Percentiles rank a stretch among this genome's conserved stretches.
These are phyloP conservation scores for Pseudocercospora vitis DNA, from an alignment of 2,329 filamentous ascomycete genomes.

Conservation along the genomic window DNA sequence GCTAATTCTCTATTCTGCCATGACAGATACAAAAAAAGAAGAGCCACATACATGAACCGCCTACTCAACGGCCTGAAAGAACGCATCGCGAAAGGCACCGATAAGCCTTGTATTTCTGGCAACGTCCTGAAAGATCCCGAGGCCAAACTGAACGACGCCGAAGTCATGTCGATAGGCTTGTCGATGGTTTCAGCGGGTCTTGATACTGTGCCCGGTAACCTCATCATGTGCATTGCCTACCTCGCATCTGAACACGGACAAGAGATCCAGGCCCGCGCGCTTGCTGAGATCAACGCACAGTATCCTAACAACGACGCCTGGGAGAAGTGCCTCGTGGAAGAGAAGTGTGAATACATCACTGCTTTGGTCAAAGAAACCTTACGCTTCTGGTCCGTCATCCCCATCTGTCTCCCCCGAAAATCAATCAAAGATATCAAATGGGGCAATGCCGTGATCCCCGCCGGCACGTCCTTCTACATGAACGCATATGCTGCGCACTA, in stretches of 20 bases:
- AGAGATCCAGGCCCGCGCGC: conserved; percentile 67
- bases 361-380: conserved; percentile 74
- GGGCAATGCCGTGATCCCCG: conserved; percentile 65
- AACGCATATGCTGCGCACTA: conserved; percentile 74
- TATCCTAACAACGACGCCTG: conserved; percentile 77
- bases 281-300: conserved; percentile 67
- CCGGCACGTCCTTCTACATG: conserved; percentile 80
- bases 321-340: conserved; percentile 69
- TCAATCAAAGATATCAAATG: conserved; percentile 72
- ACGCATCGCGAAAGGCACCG: conserved; percentile 61
- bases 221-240: conserved; percentile 77
- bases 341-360: conserved; percentile 74
- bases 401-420: conserved; percentile 71
- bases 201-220: conserved; percentile 76
- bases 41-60: conserved; percentile 65
- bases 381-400: conserved; percentile 76
- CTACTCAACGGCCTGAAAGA: conserved; percentile 62
- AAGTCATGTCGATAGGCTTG: conserved; percentile 76
- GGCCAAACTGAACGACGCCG: conserved; percentile 67
- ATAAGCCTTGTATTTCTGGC: conserved; percentile 67
- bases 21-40: conserved; percentile 62
- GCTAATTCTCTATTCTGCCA: too few relatives aligned
- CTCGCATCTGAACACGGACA: conserved; percentile 68
- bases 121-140: conserved; percentile 71
- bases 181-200: conserved; percentile 81